Evolutionary conservation across 164 flowering plant genomes (phyloP).

Genomic region (Malania oleifera): DNA sequence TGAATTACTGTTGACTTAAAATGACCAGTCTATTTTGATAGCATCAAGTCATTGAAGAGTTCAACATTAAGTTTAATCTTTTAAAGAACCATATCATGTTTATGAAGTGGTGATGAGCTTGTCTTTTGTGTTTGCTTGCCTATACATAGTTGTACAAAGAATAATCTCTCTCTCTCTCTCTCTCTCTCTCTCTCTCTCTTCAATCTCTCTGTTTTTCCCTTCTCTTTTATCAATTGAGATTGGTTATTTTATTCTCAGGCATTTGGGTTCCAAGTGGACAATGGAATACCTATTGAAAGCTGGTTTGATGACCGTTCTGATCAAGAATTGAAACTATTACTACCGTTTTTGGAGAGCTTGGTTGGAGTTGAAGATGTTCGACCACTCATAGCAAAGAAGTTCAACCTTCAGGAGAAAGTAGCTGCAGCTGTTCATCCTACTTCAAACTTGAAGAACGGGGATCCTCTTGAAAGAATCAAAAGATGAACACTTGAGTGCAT

Average conservation of each 20-base stretch:
- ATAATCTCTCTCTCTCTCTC: too few species aligned
- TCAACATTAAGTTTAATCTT: too few species aligned
- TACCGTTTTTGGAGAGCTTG: conserved; percentile 91
- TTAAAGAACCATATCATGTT: too few species aligned
- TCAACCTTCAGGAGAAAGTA: conserved; percentile 70
- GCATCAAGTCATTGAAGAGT: too few species aligned
- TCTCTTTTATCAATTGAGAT: background rate
- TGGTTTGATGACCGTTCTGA: conserved; percentile 95
- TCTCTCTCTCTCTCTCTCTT: too few species aligned
- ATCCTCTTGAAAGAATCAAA: conserved; percentile 40
- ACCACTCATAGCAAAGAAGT: conserved; percentile 75
- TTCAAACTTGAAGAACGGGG: conserved; percentile 22
- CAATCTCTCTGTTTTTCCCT: too few species aligned
- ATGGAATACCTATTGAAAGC: conserved; percentile 97
- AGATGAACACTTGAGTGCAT: conserved; percentile 19
- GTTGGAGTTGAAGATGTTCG: conserved; percentile 87
- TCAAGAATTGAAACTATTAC: conserved; percentile 54
- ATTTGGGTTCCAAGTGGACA: conserved; percentile 97
- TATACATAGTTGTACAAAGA: too few species aligned
- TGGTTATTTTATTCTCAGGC: conserved; percentile 45
- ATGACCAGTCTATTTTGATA: too few species aligned
- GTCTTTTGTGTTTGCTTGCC: too few species aligned
- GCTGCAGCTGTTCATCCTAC: conserved; percentile 69
- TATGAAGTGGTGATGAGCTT: too few species aligned
- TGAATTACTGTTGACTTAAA: too few species aligned